These are phyloP conservation scores for Lentinula raphanica DNA, from an alignment of 768 basidiomycete species.

Conservation along the genomic window DNA sequence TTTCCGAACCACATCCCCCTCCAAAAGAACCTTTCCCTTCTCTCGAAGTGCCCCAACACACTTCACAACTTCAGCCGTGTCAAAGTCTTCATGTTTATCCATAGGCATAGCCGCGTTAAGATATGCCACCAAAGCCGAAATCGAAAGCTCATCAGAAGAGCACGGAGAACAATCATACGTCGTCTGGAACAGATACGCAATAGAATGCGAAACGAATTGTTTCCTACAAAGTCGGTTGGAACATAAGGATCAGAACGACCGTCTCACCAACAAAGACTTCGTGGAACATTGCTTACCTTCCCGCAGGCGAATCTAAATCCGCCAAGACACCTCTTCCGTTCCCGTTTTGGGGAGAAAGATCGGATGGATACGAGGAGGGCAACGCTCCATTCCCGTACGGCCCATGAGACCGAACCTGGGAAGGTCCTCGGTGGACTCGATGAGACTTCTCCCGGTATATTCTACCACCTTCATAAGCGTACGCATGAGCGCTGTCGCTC, in stretches of 20 bases:
- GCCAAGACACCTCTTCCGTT: constrained; percentile 3
- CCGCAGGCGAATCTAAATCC: neutral
- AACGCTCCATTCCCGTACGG: neutral
- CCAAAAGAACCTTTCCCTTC: constrained; percentile 41
- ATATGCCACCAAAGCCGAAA: constrained; percentile 64
- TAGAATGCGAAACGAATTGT: constrained; percentile 55
- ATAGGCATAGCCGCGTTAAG: constrained; percentile 72
- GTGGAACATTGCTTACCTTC: neutral
- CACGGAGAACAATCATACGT: constrained; percentile 47
- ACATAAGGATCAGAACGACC: constrained; percentile 2
- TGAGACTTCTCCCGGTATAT: neutral
- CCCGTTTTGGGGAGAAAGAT: neutral
- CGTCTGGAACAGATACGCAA: constrained; percentile 59
- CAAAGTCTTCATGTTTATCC: constrained; percentile 80
- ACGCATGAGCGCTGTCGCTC: neutral
- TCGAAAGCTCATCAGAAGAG: constrained; percentile 56
- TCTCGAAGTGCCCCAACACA: constrained; percentile 42
- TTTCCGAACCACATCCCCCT: constrained; percentile 36
- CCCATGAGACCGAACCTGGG: neutral
- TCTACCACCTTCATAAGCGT: neutral
- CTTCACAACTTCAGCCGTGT: constrained; percentile 64
- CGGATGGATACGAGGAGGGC: neutral
- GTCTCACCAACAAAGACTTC: neutral
- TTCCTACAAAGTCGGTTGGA: constrained; percentile 30
- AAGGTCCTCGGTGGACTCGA: neutral